These are phyloP conservation scores for Penicillium roqueforti DNA, from an alignment of 495 filamentous ascomycete genomes.

Conservation along the genomic window DNA sequence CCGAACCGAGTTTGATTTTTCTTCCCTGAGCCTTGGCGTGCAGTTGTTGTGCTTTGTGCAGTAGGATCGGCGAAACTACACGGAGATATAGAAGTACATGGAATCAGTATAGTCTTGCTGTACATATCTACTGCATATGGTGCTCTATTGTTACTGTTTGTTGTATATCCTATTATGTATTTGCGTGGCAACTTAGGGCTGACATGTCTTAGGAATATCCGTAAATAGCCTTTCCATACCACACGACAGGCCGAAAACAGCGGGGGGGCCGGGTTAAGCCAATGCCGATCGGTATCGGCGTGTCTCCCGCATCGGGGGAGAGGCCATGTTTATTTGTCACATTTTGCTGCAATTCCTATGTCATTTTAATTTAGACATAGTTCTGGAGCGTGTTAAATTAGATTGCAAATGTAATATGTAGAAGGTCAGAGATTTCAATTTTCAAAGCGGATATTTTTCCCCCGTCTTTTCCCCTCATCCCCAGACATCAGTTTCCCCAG, in stretches of 20 bases:
- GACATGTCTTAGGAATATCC: not conserved
- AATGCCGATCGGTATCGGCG: constrained; percentile 16
- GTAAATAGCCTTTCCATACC: not conserved
- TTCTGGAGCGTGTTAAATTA: not conserved
- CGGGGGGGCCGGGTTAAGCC: constrained; percentile 2
- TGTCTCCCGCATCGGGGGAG: constrained; percentile 18
- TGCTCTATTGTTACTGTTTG: too few species aligned
- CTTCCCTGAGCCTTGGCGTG: not conserved
- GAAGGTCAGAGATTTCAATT: too few species aligned
- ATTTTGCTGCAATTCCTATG: not conserved
- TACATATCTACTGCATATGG: too few species aligned
- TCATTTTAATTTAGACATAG: not conserved
- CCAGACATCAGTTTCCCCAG: constrained; percentile 1
- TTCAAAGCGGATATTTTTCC: not conserved
- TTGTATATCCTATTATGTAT: too few species aligned
- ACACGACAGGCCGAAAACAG: constrained; percentile 12
- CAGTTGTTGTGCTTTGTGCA: not conserved
- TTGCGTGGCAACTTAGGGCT: too few species aligned
- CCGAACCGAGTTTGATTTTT: constrained; percentile 6
- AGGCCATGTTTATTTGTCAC: not conserved
- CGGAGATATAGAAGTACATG: not conserved
- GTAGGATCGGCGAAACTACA: not conserved
- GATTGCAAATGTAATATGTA: not conserved
- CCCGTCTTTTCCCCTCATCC: constrained; percentile 5
- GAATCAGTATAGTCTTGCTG: too few species aligned